A percentile compares a stretch with the other conserved stretches of the same genome.
These are phyloP conservation scores for Tricholoma hemisulphureum DNA, from an alignment of 768 basidiomycete genomes.

Conservation along the genomic window DNA sequence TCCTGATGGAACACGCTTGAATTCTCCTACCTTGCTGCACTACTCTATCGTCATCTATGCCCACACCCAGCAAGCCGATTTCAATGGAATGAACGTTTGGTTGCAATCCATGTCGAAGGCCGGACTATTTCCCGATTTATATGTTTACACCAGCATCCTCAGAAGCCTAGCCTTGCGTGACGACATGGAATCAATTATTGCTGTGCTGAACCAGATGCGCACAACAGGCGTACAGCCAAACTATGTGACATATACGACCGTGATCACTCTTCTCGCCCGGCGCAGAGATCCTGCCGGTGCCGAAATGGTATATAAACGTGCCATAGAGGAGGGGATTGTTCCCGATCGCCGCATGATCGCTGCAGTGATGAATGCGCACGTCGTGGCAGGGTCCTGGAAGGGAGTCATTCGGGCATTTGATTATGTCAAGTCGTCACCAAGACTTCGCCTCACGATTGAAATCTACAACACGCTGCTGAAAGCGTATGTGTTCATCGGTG, in stretches of 20 bases:
- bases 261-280: slow-evolving; percentile 65
- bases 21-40: slow-evolving; percentile 46
- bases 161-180: slow-evolving; percentile 52
- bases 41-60: slow-evolving; percentile 59
- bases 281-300: slow-evolving; percentile 63
- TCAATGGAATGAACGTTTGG: slow-evolving; percentile 53
- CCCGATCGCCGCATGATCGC: slow-evolving; percentile 68
- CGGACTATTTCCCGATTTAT: slow-evolving; percentile 51
- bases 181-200: slow-evolving; percentile 50
- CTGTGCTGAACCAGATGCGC: slow-evolving; percentile 63
- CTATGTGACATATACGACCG: slow-evolving; percentile 56
- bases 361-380: slow-evolving; percentile 78
- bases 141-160: slow-evolving; percentile 62
- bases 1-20: slow-evolving; percentile 25
- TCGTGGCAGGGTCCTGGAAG: slow-evolving; percentile 76
- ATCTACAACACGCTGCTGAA: slow-evolving; percentile 80
- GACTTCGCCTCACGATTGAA: slow-evolving; percentile 48
- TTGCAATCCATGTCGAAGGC: slow-evolving; percentile 48
- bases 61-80: slow-evolving; percentile 45
- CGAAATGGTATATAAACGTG: slow-evolving; percentile 63
- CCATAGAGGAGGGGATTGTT: slow-evolving; percentile 56
- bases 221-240: slow-evolving; percentile 45
- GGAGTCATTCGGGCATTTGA: slow-evolving; percentile 72
- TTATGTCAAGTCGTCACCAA: slow-evolving; percentile 42
- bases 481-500: slow-evolving; percentile 78